Base-by-base conservation (phyloP, 2,329 filamentous ascomycete species). In the Dothiorella sarmentorum region DNA sequence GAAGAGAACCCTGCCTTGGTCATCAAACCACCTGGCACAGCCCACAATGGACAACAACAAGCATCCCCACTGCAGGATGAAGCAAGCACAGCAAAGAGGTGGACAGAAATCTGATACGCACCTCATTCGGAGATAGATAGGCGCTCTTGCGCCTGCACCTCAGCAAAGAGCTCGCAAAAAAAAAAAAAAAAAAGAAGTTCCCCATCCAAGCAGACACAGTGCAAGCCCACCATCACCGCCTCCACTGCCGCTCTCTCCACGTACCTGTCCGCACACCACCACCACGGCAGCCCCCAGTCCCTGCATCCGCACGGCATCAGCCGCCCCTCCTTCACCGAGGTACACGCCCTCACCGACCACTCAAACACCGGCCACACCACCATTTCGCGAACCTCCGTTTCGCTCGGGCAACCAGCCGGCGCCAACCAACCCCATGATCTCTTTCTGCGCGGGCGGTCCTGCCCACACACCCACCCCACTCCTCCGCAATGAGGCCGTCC, bases 221-320 rank as follows among this genome's bases (percentile, higher is more conserved):
- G 17, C 38, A 18, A 42, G 40, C 24, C 37, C 20, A 43, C 22
- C 11, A 43, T 26, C 40, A 26, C 40, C 20, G 20, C 40, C 22
- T 43, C 40, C 40, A 26, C 45, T 13, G 45, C 18, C 45, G 11
- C 33, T 13, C 18, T 35, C 47, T 38, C 22, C 29, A 35, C 47
- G 47, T 37, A 27, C 47, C 47, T 52, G 31, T 52, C 33, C 31
- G 18, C 31, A 18, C 31, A 35, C 47, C 47, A 38, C 47, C 13
- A 17, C 31, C 20, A 18, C 27, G 27, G 9, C 22, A 17, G 13
- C 3, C 33, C 47, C 47, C 31, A 37, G 47, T 52, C 47, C 47
- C 47, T 52, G 47, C 47, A 20, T 52, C 47, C 31, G 29, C n/a
- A 35, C 33, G 47, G 47, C 47, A 52, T 52, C 47, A 52, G 47